Conservation (phyloP, 2,329 filamentous ascomycete species). For the Allantophomopsis lycopodina region DNA sequence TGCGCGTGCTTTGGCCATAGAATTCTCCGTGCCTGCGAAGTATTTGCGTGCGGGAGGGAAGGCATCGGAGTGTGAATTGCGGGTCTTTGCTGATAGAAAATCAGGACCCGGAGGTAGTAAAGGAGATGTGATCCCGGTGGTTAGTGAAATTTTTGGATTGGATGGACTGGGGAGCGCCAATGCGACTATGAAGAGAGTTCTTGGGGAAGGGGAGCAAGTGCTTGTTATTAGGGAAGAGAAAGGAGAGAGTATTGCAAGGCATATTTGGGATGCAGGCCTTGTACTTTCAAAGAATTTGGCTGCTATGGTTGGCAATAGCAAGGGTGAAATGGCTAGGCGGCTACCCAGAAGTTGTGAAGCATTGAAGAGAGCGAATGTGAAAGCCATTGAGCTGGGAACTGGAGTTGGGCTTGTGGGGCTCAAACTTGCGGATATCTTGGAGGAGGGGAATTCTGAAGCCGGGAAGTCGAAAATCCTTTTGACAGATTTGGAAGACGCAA, state of each 20-base stretch:
- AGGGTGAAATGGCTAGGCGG: background rate
- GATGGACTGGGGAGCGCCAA: background rate
- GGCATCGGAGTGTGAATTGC: background rate
- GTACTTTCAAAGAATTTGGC: conserved; percentile 19
- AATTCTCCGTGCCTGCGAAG: conserved; percentile 4
- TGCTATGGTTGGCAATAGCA: background rate
- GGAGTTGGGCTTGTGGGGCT: conserved; percentile 59
- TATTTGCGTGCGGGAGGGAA: background rate
- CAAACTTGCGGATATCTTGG: conserved; percentile 28
- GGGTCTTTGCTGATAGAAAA: background rate
- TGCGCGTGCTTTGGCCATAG: conserved; percentile 1
- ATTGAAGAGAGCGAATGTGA: conserved; percentile 19
- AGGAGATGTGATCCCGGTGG: conserved; percentile 1
- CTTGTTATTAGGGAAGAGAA: conserved; percentile 51
- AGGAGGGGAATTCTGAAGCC: conserved; percentile 22
- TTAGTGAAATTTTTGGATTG: conserved; percentile 1
- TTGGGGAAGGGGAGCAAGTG: background rate
- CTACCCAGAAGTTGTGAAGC: background rate
- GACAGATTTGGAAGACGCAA: conserved; percentile 52
- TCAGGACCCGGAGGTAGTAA: background rate
- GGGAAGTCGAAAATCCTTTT: conserved; percentile 27
- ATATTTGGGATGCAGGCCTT: conserved; percentile 43
- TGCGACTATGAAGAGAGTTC: background rate
- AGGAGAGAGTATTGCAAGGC: conserved; percentile 58
- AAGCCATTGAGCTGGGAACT: conserved; percentile 50